A percentile compares a stretch with the other conserved stretches of the same genome.
These are phyloP conservation scores for Mrakia hoshinonis DNA, from an alignment of 768 basidiomycete genomes.

Conservation along the genomic window DNA sequence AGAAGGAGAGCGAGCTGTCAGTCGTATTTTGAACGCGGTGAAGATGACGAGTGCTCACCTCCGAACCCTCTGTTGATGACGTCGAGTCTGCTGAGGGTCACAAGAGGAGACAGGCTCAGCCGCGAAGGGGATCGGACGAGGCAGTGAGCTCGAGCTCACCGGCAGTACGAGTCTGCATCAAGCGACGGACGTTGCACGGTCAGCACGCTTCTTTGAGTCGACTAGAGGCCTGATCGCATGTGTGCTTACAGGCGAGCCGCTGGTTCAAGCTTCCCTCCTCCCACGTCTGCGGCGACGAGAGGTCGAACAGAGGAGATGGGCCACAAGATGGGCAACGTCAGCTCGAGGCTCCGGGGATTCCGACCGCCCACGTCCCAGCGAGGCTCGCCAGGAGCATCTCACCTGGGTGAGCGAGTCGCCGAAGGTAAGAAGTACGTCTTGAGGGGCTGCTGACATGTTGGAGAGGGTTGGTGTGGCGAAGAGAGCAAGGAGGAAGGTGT, in stretches of 20 bases:
- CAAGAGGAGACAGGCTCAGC: neutral
- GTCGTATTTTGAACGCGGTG: no score
- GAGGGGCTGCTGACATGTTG: neutral
- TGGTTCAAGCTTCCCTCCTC: constrained; percentile 23
- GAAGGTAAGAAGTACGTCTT: constrained; percentile 17
- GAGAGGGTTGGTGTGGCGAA: neutral
- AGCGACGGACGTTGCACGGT: neutral
- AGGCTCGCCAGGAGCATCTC: neutral
- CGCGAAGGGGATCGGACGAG: neutral
- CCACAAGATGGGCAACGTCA: neutral
- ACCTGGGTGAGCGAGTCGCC: constrained; percentile 26
- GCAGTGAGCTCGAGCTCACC: neutral
- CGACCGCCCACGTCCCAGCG: neutral
- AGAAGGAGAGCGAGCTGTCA: neutral
- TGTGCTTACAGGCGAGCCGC: constrained; percentile 17
- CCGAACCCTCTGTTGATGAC: constrained; percentile 25
- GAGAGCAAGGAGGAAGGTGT: neutral
- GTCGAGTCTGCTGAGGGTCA: constrained; percentile 18
- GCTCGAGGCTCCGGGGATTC: neutral
- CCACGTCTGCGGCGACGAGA: constrained; percentile 13
- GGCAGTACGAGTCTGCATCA: constrained; percentile 11
- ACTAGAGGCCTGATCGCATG: neutral
- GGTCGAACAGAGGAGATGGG: neutral
- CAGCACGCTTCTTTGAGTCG: neutral
- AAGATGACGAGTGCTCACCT: no score